Evolutionary conservation across 352 stramenopile species (phyloP).

Genomic region (Globisporangium spiculum): DNA sequence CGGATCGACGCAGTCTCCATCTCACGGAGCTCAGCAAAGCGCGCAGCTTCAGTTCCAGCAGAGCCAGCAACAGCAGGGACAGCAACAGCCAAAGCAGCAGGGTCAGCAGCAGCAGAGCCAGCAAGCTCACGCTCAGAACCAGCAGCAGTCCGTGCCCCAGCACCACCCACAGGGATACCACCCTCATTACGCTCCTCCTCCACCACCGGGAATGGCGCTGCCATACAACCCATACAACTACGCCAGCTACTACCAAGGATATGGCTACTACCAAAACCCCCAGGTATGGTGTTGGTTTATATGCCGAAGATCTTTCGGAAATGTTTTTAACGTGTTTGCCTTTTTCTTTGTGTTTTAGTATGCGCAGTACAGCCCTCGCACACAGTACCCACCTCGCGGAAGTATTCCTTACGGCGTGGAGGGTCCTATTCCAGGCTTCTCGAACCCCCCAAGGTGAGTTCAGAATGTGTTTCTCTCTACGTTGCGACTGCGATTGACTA

Average conservation of each 20-base stretch:
- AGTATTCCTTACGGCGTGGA: constrained; percentile 84
- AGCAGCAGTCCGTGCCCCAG: constrained; percentile 49
- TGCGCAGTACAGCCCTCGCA: constrained; percentile 83
- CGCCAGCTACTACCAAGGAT: constrained; percentile 80
- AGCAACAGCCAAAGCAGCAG: constrained; percentile 27
- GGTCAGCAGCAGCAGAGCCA: constrained; percentile 17
- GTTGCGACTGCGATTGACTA: neutral
- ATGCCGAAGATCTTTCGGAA: neutral
- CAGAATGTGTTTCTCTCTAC: neutral
- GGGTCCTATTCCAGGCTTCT: constrained; percentile 75
- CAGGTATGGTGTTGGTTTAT: constrained; percentile 34
- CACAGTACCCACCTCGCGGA: constrained; percentile 80
- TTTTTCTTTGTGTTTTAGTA: constrained; percentile 44
- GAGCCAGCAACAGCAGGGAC: constrained; percentile 27
- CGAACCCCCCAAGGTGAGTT: constrained; percentile 57
- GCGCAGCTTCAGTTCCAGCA: constrained; percentile 36
- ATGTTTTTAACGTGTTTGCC: constrained; percentile 7
- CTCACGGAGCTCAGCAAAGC: constrained; percentile 43
- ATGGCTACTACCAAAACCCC: constrained; percentile 87
- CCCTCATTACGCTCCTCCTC: constrained; percentile 75
- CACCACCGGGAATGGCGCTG: constrained; percentile 83
- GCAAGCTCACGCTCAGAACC: constrained; percentile 19
- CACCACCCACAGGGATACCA: constrained; percentile 82
- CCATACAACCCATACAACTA: constrained; percentile 90
- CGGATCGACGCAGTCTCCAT: constrained; percentile 53